Conservation (phyloP, 129 eudicot species). For the Mikania micrantha region DNA sequence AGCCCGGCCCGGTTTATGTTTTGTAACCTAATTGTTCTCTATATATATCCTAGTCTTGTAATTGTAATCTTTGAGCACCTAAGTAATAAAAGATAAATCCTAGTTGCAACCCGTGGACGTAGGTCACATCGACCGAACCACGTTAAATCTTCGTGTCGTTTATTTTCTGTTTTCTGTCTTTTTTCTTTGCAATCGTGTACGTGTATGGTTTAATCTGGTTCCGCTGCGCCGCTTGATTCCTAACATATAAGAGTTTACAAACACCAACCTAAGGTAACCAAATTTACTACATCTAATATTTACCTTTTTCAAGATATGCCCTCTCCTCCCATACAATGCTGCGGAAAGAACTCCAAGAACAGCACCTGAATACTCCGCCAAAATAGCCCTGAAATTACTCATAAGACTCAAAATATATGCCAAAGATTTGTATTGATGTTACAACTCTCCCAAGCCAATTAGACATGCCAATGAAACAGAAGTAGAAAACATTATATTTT, state of each 20-base stretch:
- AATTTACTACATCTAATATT: not conserved
- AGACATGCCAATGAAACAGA: slow-evolving; percentile 4
- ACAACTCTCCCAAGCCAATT: not conserved
- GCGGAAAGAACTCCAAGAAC: slow-evolving; percentile 91
- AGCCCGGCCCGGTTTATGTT: no score
- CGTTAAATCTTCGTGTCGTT: no score
- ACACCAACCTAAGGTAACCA: not conserved
- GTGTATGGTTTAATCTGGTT: no score
- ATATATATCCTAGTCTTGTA: no score
- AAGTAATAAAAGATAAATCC: no score
- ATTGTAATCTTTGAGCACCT: no score
- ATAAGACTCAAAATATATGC: not conserved
- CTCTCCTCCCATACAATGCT: slow-evolving; percentile 78
- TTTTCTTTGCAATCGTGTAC: no score
- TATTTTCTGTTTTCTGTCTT: no score
- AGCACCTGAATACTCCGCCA: slow-evolving; percentile 94
- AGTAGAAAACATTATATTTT: not conserved
- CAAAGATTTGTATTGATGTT: not conserved
- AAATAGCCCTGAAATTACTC: slow-evolving; percentile 53
- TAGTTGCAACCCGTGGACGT: no score
- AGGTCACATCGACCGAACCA: no score
- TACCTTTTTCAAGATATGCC: slow-evolving; percentile 77
- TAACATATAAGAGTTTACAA: not conserved
- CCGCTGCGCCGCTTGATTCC: no score
- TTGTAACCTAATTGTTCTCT: no score